Conservation (phyloP, 805 yeast species). For the Huiozyma sinensis region DNA sequence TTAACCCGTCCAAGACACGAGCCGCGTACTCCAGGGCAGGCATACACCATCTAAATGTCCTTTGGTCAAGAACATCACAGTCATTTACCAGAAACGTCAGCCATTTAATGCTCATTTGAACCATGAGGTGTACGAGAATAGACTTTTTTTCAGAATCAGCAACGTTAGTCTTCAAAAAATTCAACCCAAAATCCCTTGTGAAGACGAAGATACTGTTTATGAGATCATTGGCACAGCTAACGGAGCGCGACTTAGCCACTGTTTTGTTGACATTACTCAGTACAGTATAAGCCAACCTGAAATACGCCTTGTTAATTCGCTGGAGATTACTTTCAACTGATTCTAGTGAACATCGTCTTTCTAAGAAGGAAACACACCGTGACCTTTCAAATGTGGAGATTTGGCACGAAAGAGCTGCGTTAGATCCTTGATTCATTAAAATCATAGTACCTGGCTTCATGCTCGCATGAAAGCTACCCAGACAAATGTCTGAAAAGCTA, state of each 20-base stretch:
- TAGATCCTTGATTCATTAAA: slow-evolving; percentile 46
- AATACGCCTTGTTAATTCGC: slow-evolving; percentile 54
- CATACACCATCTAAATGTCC: slow-evolving; percentile 93
- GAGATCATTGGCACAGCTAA: slow-evolving; percentile 61
- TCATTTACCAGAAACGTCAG: slow-evolving; percentile 87
- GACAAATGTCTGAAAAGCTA: slow-evolving; percentile 32
- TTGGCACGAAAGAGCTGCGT: slow-evolving; percentile 42
- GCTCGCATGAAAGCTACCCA: neutral
- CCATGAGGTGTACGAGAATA: slow-evolving; percentile 56
- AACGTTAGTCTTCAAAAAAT: slow-evolving; percentile 55
- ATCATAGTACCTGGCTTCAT: slow-evolving; percentile 12
- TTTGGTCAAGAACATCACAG: slow-evolving; percentile 83
- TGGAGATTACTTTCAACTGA: slow-evolving; percentile 65
- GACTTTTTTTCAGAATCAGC: slow-evolving; percentile 46
- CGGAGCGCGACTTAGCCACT: slow-evolving; percentile 43
- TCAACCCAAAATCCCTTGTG: slow-evolving; percentile 72
- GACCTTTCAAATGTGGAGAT: slow-evolving; percentile 49
- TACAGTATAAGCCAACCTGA: slow-evolving; percentile 53
- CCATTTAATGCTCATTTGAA: slow-evolving; percentile 80
- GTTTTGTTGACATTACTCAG: slow-evolving; percentile 48
- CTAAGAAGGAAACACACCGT: slow-evolving; percentile 43
- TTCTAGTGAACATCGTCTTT: slow-evolving; percentile 58
- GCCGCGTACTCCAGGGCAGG: slow-evolving; percentile 90
- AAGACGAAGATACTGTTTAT: slow-evolving; percentile 66
- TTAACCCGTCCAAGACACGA: slow-evolving; percentile 86